Conservation (phyloP, 805 yeast species). For the Scheffersomyces stipitis region DNA sequence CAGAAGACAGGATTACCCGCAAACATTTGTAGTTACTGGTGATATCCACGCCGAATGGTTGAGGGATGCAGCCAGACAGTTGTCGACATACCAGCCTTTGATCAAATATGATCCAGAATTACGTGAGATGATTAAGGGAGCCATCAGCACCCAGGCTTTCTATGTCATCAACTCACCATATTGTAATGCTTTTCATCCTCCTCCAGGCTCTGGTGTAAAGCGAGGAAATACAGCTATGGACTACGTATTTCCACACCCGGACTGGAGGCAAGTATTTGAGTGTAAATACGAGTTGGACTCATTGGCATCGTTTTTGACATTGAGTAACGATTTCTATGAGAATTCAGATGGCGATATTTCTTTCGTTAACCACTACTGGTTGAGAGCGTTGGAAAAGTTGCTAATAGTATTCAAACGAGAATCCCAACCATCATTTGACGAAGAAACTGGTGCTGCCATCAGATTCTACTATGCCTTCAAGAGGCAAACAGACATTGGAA, state of each 20-base stretch:
- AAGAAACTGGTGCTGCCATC: slow-evolving; percentile 45
- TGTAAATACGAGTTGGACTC: slow-evolving; percentile 91
- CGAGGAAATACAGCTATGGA: slow-evolving; percentile 58
- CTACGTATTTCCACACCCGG: slow-evolving; percentile 65
- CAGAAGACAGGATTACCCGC: slow-evolving; percentile 29
- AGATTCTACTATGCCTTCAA: slow-evolving; percentile 65
- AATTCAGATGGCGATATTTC: slow-evolving; percentile 49
- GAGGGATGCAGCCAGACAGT: slow-evolving; percentile 81
- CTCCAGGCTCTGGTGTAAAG: slow-evolving; percentile 49
- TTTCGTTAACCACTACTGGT: slow-evolving; percentile 54
- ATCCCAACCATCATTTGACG: slow-evolving; percentile 58
- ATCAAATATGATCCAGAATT: slow-evolving; percentile 51
- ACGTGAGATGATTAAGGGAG: slow-evolving; percentile 63
- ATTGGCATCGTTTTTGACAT: slow-evolving; percentile 74
- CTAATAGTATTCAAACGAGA: slow-evolving; percentile 58
- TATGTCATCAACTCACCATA: slow-evolving; percentile 67
- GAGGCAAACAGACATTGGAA: slow-evolving; percentile 69
- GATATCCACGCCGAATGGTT: slow-evolving; percentile 95
- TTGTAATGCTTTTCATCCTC: slow-evolving; percentile 93
- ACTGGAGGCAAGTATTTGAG: slow-evolving; percentile 74
- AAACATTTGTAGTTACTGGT: slow-evolving; percentile 83
- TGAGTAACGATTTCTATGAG: slow-evolving; percentile 68
- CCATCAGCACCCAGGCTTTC: slow-evolving; percentile 74
- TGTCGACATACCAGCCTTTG: slow-evolving; percentile 70
- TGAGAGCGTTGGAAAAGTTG: slow-evolving; percentile 53